Conservation (phyloP, 2,329 filamentous ascomycete genomes). For the Phymatotrichopsis omnivora region DNA sequence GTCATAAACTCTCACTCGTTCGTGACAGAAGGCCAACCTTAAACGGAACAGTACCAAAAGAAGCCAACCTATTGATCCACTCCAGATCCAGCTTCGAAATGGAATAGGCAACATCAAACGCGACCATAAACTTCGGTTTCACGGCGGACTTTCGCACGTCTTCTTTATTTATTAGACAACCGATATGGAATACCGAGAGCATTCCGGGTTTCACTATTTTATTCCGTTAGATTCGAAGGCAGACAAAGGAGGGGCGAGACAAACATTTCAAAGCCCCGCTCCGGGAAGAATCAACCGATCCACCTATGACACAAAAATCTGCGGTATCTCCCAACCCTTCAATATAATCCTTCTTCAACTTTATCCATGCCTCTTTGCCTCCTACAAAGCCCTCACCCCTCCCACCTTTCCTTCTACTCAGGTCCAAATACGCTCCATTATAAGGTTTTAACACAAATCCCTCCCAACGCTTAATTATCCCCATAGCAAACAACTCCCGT, state of each 20-base stretch:
- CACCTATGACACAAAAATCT: conserved; percentile 72
- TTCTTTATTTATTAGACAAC: conserved; percentile 60
- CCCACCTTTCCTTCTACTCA: conserved; percentile 32
- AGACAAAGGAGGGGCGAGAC: not conserved
- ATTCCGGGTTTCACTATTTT: conserved; percentile 1
- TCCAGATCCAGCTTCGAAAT: conserved; percentile 40
- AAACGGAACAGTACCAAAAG: conserved; percentile 34
- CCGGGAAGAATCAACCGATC: conserved; percentile 36
- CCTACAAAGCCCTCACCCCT: conserved; percentile 14
- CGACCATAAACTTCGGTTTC: conserved; percentile 34
- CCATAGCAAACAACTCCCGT: conserved; percentile 54
- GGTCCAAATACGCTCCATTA: conserved; percentile 66
- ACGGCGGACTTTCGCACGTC: conserved; percentile 37
- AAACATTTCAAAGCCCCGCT: conserved; percentile 20
- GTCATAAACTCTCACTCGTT: conserved; percentile 13
- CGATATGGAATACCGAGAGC: conserved; percentile 54
- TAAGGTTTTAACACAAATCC: conserved; percentile 69
- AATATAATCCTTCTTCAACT: conserved; percentile 82
- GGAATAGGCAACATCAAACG: conserved; percentile 35
- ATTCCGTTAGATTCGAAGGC: not conserved
- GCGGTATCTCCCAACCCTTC: conserved; percentile 67
- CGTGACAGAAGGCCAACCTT: conserved; percentile 17
- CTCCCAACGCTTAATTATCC: conserved; percentile 58
- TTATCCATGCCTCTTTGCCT: conserved; percentile 48
- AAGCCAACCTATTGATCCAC: conserved; percentile 38